phyloP scores from a whole-genome alignment of 768 basidiomycete species.

The Leucosporidium yakuticum region DNA sequence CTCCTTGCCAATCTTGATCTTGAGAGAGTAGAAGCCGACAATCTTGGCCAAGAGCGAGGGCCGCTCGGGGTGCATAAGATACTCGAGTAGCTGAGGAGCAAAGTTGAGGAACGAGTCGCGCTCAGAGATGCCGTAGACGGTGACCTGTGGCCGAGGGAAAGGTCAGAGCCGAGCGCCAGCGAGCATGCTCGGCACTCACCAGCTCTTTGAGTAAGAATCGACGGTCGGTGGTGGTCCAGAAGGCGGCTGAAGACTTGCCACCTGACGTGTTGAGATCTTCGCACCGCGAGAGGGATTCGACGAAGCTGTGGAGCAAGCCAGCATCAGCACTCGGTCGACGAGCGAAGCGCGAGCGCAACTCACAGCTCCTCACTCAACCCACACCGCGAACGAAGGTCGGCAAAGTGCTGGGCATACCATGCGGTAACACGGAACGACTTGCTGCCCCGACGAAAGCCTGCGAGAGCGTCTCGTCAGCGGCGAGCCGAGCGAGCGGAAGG shows the following conservation, averaged over 20 bases:
- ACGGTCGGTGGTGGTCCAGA: constrained; percentile 89
- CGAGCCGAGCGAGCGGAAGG: neutral
- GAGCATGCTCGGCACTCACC: constrained; percentile 54
- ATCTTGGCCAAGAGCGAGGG: constrained; percentile 94
- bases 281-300: constrained; percentile 85
- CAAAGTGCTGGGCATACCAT: constrained; percentile 72
- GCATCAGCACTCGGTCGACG: neutral
- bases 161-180: constrained; percentile 76
- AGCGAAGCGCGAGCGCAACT: neutral
- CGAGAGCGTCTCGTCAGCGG: neutral
- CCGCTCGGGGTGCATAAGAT: constrained; percentile 51
- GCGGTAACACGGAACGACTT: constrained; percentile 19
- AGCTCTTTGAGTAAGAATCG: constrained; percentile 97
- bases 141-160: constrained; percentile 84
- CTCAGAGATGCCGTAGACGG: constrained; percentile 53
- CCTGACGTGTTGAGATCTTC: constrained; percentile 90
- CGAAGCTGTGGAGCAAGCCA: constrained; percentile 75
- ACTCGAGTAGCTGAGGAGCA: constrained; percentile 14
- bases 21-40: constrained; percentile 90
- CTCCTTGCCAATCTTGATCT: constrained; percentile 62
- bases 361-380: constrained; percentile 45
- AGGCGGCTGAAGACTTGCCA: constrained; percentile 92
- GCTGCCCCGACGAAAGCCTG: constrained; percentile 22
- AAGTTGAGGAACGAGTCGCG: constrained; percentile 22
- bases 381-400: constrained; percentile 77